These are phyloP conservation scores for Picochlorum sp. DNA, from an alignment of 139 green algal species.

Conservation along the genomic window DNA sequence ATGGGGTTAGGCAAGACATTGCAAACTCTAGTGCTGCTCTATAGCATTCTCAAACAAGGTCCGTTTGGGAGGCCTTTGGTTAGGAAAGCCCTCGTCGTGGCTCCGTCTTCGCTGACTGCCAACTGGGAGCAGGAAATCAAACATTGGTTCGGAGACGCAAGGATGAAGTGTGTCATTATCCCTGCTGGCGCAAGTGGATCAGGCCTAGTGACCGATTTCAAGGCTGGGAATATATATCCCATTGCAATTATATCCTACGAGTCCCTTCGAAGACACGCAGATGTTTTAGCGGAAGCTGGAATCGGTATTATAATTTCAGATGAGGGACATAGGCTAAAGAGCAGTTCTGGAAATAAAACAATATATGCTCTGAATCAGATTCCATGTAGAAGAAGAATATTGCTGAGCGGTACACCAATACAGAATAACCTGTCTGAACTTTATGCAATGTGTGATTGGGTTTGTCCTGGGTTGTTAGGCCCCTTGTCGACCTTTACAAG, in stretches of 20 bases:
- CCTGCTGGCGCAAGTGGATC: slow-evolving; percentile 19
- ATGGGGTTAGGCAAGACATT: slow-evolving; percentile 47
- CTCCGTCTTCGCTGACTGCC: slow-evolving; percentile 48
- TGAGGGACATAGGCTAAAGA: slow-evolving; percentile 77
- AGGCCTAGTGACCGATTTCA: slow-evolving; percentile 36
- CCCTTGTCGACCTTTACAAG: slow-evolving; percentile 46
- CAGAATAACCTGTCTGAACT: slow-evolving; percentile 80
- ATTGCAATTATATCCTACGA: slow-evolving; percentile 36
- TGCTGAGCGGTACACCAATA: slow-evolving; percentile 67
- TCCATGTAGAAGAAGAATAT: slow-evolving; percentile 46
- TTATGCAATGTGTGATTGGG: slow-evolving; percentile 46
- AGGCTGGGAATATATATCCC: slow-evolving; percentile 7
- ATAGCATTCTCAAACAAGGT: slow-evolving; percentile 44
- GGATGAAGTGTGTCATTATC: slow-evolving; percentile 38
- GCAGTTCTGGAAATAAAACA: slow-evolving; percentile 67
- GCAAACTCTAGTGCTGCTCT: slow-evolving; percentile 47
- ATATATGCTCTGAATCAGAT: slow-evolving; percentile 25
- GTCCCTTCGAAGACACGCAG: slow-evolving; percentile 41
- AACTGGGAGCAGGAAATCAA: slow-evolving; percentile 71
- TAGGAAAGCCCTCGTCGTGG: slow-evolving; percentile 56
- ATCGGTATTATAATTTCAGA: slow-evolving; percentile 73
- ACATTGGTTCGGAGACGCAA: slow-evolving; percentile 75
- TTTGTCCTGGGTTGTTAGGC: slow-evolving; percentile 53
- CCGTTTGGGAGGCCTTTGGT: slow-evolving; percentile 13
- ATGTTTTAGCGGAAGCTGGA: slow-evolving; percentile 28